Evolutionary conservation across 176 grass and related monocot genomes (phyloP).

Genomic region (Calamus simplicifolius): DNA sequence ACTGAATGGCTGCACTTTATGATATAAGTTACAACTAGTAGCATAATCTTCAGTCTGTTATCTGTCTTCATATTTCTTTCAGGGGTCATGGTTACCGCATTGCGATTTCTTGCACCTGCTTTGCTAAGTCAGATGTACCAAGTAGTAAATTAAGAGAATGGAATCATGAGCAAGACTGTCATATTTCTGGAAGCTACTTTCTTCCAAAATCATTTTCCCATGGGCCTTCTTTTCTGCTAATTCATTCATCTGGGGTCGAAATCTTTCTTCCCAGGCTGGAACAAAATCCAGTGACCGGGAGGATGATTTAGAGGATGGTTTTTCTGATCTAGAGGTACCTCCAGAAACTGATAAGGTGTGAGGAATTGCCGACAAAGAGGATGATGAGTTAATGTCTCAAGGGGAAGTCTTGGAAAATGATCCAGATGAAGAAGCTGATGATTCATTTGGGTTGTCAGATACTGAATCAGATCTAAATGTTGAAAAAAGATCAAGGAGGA

Average conservation of each 20-base stretch:
- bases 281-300: conserved; percentile 44
- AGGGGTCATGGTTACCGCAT: conserved; percentile 22
- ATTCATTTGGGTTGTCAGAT: conserved; percentile 25
- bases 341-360: conserved; percentile 24
- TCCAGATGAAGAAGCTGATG: conserved; percentile 35
- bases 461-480: conserved; percentile 24
- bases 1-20: no score
- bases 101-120: conserved; percentile 10
- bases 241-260: conserved; percentile 25
- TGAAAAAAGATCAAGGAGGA: conserved; percentile 14
- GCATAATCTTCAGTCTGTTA: not conserved
- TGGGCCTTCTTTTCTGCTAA: conserved; percentile 16
- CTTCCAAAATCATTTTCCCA: conserved; percentile 22
- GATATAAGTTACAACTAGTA: not conserved
- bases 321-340: conserved; percentile 71
- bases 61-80: conserved; percentile 9
- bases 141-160: conserved; percentile 23
- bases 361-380: not conserved
- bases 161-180: conserved; percentile 9
- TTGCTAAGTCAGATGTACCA: conserved; percentile 16
- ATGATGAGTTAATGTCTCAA: conserved; percentile 22
- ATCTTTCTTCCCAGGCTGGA: conserved; percentile 58
- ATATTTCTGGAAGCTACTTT: conserved; percentile 16
- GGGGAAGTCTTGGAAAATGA: conserved; percentile 32
- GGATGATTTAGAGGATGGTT: conserved; percentile 52